Evolutionary conservation across 75 land plant species (phyloP), one percentile per base, ranked within the genome.

Genomic region (Azolla pinnata): DNA sequence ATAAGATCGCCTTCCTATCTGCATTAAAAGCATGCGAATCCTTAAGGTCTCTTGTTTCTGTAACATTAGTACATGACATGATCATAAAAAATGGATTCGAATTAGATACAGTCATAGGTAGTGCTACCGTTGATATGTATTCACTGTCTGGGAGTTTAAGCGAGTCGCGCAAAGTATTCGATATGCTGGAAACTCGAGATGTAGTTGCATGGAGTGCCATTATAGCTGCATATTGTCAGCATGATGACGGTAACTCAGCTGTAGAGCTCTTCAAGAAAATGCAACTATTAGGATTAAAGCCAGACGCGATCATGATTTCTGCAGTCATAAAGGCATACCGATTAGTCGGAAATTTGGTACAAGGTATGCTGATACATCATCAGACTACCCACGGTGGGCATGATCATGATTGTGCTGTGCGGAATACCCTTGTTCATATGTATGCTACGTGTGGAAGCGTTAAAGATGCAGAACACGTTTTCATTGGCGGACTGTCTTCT

Each of bases 161-260:
- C 0, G 80, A 85, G 59, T 84, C 84, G 0, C 62, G 80, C 24
- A 10, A 42, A 16, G 70, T 81, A 75, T 57, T 85, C 55, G 85
- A 82, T 38, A 73, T 58, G 71, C 74, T 76, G 77, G 62, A 67
- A n/a, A 67, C 75, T 8, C 60, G 80, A 53, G 74, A 72, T 60
- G 76, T 82, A 8, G 80, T 77, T 23, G 67, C 83, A 26, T 86
- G 85, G 83, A 82, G 79, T 1, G 76, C 79, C 0, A 66, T 86
- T 74, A 79, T 86, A 20, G 72, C 85, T 0, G 83, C 74, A 12
- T 82, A 72, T 70, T 49, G 76, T 17, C 75, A 75, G 56, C 70
- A 51, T 10, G 90, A 76, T 10, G 35, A 12, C 25, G 35, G 55
- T 4, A 48, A 34, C 12, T 80, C 73, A 51, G 85, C 85, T 1